These are phyloP conservation scores for Eustoma russellianum DNA, from an alignment of 257 asterid genomes.

Conservation along the genomic window DNA sequence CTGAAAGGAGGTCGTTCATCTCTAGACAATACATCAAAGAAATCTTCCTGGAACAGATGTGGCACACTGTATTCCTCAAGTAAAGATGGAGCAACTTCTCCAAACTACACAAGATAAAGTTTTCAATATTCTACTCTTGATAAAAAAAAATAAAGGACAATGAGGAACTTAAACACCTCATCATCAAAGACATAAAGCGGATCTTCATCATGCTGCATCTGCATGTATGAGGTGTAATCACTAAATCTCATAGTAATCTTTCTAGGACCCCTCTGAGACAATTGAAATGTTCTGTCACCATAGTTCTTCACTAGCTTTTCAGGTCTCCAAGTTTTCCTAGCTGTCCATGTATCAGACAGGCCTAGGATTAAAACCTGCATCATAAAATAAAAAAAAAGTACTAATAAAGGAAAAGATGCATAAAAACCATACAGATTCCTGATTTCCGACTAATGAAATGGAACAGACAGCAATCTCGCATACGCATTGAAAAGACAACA, in stretches of 20 bases:
- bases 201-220: conserved; percentile 93
- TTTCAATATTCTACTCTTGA: conserved; percentile 8
- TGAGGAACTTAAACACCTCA: conserved; percentile 38
- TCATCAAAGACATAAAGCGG: conserved; percentile 92
- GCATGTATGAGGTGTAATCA: conserved; percentile 71
- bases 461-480: no score
- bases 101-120: conserved; percentile 46
- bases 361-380: conserved; percentile 73
- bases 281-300: conserved; percentile 59
- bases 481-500: no score
- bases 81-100: conserved; percentile 74
- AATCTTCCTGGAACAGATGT: conserved; percentile 79
- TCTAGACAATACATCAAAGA: conserved; percentile 68
- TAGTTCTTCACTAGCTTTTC: conserved; percentile 55
- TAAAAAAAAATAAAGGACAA: not conserved
- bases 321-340: conserved; percentile 68
- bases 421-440: no score
- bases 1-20: conserved; percentile 89
- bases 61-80: conserved; percentile 78
- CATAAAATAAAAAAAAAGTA: not conserved
- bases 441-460: no score
- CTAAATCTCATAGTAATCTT: conserved; percentile 67
- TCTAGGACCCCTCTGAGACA: conserved; percentile 76
- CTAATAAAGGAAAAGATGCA: no score
- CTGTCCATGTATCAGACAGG: conserved; percentile 83